A percentile compares a stretch with the other conserved stretches of the same genome.
These are phyloP conservation scores for Protomyces macrosporus DNA, from an alignment of 1,139 yeast species.

Conservation along the genomic window DNA sequence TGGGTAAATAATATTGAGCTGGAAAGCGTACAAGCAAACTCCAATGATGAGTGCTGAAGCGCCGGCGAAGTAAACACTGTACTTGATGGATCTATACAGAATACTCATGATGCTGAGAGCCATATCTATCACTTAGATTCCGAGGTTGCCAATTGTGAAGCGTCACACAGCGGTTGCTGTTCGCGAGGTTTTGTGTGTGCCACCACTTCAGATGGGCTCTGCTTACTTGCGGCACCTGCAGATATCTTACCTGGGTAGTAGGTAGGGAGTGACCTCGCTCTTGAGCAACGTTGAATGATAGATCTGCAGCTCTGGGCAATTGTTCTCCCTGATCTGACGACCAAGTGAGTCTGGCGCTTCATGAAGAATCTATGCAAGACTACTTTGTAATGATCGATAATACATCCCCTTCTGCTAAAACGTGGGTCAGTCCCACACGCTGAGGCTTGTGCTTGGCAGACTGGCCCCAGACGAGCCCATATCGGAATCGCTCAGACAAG, in stretches of 20 bases:
- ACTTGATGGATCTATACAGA: background rate
- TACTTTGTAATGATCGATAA: conserved; percentile 80
- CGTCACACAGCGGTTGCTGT: too few relatives aligned
- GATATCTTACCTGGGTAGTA: too few relatives aligned
- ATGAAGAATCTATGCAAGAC: background rate
- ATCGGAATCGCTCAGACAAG: conserved; percentile 83
- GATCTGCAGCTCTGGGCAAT: too few relatives aligned
- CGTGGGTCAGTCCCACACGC: conserved; percentile 83
- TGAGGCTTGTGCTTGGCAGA: conserved; percentile 95
- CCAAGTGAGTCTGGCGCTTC: too few relatives aligned
- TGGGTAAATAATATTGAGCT: conserved; percentile 71
- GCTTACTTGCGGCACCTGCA: too few relatives aligned
- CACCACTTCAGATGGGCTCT: too few relatives aligned
- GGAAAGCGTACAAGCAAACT: conserved; percentile 39
- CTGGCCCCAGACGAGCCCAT: conserved; percentile 95
- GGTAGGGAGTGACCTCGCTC: too few relatives aligned
- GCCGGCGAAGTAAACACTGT: background rate
- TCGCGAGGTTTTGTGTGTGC: too few relatives aligned
- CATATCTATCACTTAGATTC: background rate
- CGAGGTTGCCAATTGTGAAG: too few relatives aligned
- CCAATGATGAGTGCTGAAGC: background rate
- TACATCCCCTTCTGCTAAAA: conserved; percentile 88
- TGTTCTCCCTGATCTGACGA: too few relatives aligned
- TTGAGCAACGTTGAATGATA: too few relatives aligned
- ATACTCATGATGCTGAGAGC: background rate